Conservation (phyloP, 2,329 filamentous ascomycete species). For the Aspergillus thermomutatus region DNA sequence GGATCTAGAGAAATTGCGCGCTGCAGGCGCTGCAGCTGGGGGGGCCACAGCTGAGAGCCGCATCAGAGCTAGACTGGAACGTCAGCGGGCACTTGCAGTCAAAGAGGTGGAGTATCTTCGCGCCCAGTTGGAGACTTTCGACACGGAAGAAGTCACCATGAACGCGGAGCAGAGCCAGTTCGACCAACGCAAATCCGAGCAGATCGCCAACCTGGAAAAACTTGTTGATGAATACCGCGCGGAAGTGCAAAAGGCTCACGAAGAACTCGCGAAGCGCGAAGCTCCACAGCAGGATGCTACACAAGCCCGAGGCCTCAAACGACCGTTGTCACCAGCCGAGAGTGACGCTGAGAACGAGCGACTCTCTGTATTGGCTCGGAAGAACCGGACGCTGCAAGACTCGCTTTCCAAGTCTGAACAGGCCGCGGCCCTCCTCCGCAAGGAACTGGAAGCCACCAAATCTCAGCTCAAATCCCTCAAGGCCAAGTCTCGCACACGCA, state of each 20-base stretch:
- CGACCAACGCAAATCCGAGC: slow-evolving; percentile 69
- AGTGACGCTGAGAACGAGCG: slow-evolving; percentile 62
- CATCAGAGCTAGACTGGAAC: slow-evolving; percentile 70
- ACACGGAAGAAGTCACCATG: slow-evolving; percentile 84
- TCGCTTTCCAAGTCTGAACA: slow-evolving; percentile 68
- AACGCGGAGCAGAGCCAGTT: slow-evolving; percentile 65
- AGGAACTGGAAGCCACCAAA: slow-evolving; percentile 68
- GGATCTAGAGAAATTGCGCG: slow-evolving; percentile 69
- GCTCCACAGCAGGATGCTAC: slow-evolving; percentile 39
- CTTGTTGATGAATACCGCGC: slow-evolving; percentile 81
- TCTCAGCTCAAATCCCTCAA: slow-evolving; percentile 69
- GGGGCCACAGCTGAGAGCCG: slow-evolving; percentile 59
- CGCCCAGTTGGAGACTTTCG: slow-evolving; percentile 83
- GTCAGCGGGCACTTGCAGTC: slow-evolving; percentile 77
- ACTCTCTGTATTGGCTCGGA: slow-evolving; percentile 77
- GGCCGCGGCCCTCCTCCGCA: slow-evolving; percentile 66
- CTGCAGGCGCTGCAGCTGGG: slow-evolving; percentile 36
- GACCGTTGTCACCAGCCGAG: slow-evolving; percentile 57
- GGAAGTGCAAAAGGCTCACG: slow-evolving; percentile 72
- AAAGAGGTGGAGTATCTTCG: slow-evolving; percentile 95
- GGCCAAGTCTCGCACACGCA: slow-evolving; percentile 70
- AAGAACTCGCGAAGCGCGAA: slow-evolving; percentile 69
- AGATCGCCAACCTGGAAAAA: slow-evolving; percentile 78
- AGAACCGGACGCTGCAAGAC: slow-evolving; percentile 81
- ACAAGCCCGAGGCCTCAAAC: slow-evolving; percentile 57